Evolutionary conservation across 1,284 basidiomycete species (phyloP), one percentile per base, ranked within the genome.

Genomic region (Puccinia hordei): DNA sequence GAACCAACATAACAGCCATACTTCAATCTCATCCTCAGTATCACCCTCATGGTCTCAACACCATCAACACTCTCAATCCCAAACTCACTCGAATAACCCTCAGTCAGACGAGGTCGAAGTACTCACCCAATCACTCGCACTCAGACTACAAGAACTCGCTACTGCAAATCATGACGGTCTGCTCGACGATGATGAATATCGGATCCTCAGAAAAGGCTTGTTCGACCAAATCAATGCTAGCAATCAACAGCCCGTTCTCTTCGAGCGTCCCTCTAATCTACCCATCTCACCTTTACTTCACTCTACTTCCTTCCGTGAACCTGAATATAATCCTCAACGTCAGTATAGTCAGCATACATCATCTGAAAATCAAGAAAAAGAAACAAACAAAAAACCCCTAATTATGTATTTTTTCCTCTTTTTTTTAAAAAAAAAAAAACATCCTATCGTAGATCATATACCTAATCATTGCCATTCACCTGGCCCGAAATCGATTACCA

Each of bases 181-280:
- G 24, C 71, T 84, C 2, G 83, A 83, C 49, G 84, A 84, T 33
- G 82, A 83, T 19, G 83, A 83, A 59, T 84, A 84, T 65, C 71
- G 84, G 1, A 68, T 82, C 27, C 66, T 84, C 13, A 73, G 83
- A 30, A 51, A 55, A 27, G 77, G 81, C 57, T 41, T 83, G 9
- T 84, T 84, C 61, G 82, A 82, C 65, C 80, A 63, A 9, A 66
- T 68, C 17, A 77, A 57, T 46, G 73, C 53, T 17, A 49, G 27
- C 27, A 2, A 63, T 49, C 27, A 61, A 22, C 41, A 38, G 30
- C 74, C 51, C 51, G 46, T 49, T 10, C 55, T 51, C 30, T 38
- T 59, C 59, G 33, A 61, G 38, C 38, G 59, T 24, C 19, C 46
- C 30, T 41, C 38, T 15, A 44, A 68, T 24, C 46, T 68, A 1